phyloP scores from a whole-genome alignment of 768 basidiomycete genomes.

The Ramaria sp. region DNA sequence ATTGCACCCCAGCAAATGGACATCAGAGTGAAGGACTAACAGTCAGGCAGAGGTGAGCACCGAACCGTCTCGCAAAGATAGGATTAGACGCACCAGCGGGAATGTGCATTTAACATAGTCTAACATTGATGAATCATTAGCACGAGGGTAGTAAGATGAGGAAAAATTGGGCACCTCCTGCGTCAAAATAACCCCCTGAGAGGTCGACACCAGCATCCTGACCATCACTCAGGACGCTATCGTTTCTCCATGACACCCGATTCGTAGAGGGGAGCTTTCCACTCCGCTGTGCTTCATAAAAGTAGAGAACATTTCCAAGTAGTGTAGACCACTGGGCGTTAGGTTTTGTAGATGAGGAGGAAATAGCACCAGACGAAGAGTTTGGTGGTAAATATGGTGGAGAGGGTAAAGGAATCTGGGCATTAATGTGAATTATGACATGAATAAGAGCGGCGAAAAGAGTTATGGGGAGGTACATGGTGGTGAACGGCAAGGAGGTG shows the following conservation, averaged over 20 bases:
- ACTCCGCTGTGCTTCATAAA: constrained; percentile 87
- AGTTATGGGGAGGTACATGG: too few species aligned
- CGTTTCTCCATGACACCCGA: constrained; percentile 81
- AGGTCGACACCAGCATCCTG: constrained; percentile 63
- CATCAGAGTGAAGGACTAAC: constrained; percentile 70
- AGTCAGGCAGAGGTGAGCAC: constrained; percentile 1
- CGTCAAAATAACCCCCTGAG: constrained; percentile 86
- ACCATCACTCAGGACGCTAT: constrained; percentile 70
- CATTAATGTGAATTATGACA: constrained; percentile 21
- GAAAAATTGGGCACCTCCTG: constrained; percentile 51
- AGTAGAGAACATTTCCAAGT: constrained; percentile 73
- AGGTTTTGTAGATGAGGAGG: constrained; percentile 25
- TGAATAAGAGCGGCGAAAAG: constrained; percentile 9
- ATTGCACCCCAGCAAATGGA: constrained; percentile 87
- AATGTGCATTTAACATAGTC: constrained; percentile 87
- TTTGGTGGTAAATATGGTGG: constrained; percentile 55
- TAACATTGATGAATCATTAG: constrained; percentile 16
- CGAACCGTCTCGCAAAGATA: constrained; percentile 1
- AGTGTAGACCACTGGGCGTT: constrained; percentile 78
- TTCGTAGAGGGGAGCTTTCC: constrained; percentile 59
- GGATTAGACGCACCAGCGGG: constrained; percentile 47
- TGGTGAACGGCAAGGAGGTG: too few species aligned
- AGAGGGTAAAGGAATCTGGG: constrained; percentile 56
- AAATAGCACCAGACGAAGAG: constrained; percentile 41
- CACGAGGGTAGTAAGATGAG: not conserved